Evolutionary conservation across 257 asterid species (phyloP), one percentile per base, ranked within the genome.

Genomic region (Ophiorrhiza pumila): DNA sequence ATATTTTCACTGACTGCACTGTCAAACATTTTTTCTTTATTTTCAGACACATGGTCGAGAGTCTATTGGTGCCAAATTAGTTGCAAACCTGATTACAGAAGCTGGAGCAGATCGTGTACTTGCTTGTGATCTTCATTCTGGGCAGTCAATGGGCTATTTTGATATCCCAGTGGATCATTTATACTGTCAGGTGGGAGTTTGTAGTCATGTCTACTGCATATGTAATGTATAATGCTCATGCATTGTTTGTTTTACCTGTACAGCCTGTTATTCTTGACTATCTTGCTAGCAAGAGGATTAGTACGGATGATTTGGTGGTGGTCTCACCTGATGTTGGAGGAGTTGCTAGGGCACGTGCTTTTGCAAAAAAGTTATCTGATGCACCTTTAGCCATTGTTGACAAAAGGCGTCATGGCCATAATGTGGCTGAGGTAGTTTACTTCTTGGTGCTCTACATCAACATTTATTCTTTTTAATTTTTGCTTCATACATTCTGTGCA

Each of bases 301-400:
- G 79, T 77, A 85, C 96, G 15, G 79, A 78, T 79, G 97, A 92
- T 80, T 82, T 92, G 82, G 97, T 92, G 20, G 97, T 92, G 81
- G 97, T 92, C 76, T 92, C 97, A 64, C 97, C 97, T 52, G 97
- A 92, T 81, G 97, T 92, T 80, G 97, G 97, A 70, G 97, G 97
- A 42, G 97, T 92, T 76, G 97, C 97, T 72, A 84, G 97, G 82
- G 97, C 97, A 65, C 87, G 97, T 63, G 90, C 97, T 78, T 92
- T 92, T 76, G 97, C 97, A 5, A 92, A 92, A 81, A 92, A 92
- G 83, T 80, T 92, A 80, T 92, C 97, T 76, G 97, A 92, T 80
- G 97, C 97, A 69, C 97, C 96, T 74, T 81, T 92, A 82, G 97
- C 97, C 82, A 92, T 92, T 78, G 97, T 92, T 78, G 97, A 92